These are phyloP conservation scores for Arachnopeziza araneosa DNA, from an alignment of 2,329 filamentous ascomycete species.

Conservation along the genomic window DNA sequence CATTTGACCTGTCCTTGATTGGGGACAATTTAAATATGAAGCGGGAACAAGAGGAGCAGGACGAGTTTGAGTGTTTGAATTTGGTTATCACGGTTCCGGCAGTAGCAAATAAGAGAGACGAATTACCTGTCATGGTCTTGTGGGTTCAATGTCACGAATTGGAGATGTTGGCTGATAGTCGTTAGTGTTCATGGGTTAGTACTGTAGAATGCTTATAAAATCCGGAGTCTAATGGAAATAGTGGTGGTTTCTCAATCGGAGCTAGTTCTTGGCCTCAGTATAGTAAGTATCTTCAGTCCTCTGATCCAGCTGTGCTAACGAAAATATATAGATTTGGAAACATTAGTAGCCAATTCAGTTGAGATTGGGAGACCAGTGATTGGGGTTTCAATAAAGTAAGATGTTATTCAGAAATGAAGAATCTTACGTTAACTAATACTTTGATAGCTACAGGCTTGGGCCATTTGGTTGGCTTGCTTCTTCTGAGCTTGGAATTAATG, in stretches of 20 bases:
- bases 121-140: conserved; percentile 24
- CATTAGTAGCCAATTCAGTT: conserved; percentile 9
- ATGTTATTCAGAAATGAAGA: not conserved
- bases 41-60: conserved; percentile 9
- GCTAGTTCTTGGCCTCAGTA: conserved; percentile 18
- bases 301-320: not conserved
- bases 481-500: conserved; percentile 6
- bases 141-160: not conserved
- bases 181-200: conserved; percentile 19
- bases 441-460: conserved; percentile 16
- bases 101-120: not conserved
- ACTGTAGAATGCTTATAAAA: not conserved
- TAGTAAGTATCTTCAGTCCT: conserved; percentile 2
- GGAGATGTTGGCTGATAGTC: not conserved
- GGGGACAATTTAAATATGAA: conserved; percentile 5
- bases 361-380: conserved; percentile 14
- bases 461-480: conserved; percentile 17
- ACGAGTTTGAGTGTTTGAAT: conserved; percentile 33
- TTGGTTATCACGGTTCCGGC: conserved; percentile 31
- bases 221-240: not conserved
- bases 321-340: conserved; percentile 6
- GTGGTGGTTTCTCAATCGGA: conserved; percentile 14
- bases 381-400: conserved; percentile 19
- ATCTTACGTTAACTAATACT: not conserved
- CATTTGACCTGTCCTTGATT: conserved; percentile 14